Percentiles rank a stretch among this genome's conserved stretches.
Evolutionary conservation across 2,329 filamentous ascomycete genomes (phyloP).

Genomic region (Fusarium aywerte): DNA sequence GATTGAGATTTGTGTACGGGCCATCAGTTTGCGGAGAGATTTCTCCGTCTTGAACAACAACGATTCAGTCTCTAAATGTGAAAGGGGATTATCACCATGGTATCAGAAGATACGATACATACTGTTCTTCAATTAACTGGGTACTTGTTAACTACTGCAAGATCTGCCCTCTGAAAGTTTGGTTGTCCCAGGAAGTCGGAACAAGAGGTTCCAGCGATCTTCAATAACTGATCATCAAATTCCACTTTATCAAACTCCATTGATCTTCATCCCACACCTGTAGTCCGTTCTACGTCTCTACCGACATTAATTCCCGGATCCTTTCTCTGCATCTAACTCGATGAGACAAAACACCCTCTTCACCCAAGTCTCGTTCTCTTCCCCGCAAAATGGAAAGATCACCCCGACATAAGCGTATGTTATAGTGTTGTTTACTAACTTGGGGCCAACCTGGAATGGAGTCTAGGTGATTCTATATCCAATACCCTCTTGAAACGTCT

Average conservation of each 20-base stretch:
- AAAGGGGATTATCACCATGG: too few species aligned
- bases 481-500: constrained; percentile 8
- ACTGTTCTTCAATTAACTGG: neutral
- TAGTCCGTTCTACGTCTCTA: neutral
- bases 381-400: constrained; percentile 14
- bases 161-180: neutral
- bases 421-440: neutral
- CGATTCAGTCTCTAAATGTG: neutral
- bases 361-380: neutral
- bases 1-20: neutral
- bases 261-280: neutral
- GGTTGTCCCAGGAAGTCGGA: neutral
- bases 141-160: neutral
- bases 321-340: neutral
- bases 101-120: too few species aligned
- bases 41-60: neutral
- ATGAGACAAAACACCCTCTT: neutral
- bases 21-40: constrained; percentile 1
- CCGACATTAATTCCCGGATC: constrained; percentile 14
- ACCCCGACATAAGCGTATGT: constrained; percentile 11
- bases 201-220: neutral
- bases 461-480: neutral
- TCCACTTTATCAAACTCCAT: neutral
- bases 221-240: constrained; percentile 1
- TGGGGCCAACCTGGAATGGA: neutral